These are phyloP conservation scores for Penicillium alfredii DNA, from an alignment of 495 filamentous ascomycete genomes.

Conservation along the genomic window DNA sequence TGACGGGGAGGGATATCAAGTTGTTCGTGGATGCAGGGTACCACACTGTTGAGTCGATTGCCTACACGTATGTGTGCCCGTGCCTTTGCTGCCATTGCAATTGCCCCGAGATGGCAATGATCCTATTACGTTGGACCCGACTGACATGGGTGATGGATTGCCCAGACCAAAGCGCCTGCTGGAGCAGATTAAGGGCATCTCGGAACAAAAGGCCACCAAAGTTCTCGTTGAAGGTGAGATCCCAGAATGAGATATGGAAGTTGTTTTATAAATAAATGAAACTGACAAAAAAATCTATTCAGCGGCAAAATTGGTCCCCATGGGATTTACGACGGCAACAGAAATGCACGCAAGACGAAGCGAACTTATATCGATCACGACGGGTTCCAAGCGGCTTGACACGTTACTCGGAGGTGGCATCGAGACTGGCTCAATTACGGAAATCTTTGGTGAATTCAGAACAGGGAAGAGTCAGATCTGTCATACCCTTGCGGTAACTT, in stretches of 20 bases:
- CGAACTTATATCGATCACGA: conserved; percentile 96
- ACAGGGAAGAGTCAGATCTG: conserved; percentile 98
- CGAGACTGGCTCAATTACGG: conserved; percentile 97
- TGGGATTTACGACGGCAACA: conserved; percentile 99
- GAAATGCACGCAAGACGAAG: conserved; percentile 97
- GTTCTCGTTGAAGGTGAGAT: conserved; percentile 78
- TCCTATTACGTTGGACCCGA: not conserved
- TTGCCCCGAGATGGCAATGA: not conserved
- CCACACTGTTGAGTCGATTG: conserved; percentile 90
- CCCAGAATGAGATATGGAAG: not conserved
- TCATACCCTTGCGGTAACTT: conserved; percentile 97
- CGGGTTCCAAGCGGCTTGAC: conserved; percentile 93
- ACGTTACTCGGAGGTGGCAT: conserved; percentile 91
- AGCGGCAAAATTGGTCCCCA: conserved; percentile 94
- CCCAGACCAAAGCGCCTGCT: conserved; percentile 68
- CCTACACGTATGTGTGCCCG: conserved; percentile 63
- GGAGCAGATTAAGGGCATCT: conserved; percentile 96
- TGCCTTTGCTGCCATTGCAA: not conserved
- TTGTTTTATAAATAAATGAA: not conserved
- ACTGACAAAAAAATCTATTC: too few species aligned
- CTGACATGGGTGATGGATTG: conserved; percentile 1
- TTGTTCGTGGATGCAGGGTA: conserved; percentile 86
- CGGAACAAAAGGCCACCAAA: conserved; percentile 90
- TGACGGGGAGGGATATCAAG: conserved; percentile 93
- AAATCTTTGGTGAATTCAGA: conserved; percentile 96